These are phyloP conservation scores for Magnusiomyces suaveolens DNA, from an alignment of 1,139 yeast genomes.

Conservation along the genomic window DNA sequence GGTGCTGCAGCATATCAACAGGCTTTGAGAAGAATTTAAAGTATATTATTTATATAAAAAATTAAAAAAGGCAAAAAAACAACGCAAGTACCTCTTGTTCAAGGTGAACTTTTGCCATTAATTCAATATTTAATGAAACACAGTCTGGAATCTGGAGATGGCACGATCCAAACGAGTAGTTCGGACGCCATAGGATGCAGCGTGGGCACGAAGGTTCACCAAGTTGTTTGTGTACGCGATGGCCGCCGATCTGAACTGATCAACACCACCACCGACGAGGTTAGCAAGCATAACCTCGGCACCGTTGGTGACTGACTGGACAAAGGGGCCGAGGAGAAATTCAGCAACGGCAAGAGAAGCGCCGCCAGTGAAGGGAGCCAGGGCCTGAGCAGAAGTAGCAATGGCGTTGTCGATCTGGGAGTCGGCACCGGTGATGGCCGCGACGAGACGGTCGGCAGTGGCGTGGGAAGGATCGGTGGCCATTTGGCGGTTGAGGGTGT, in stretches of 20 bases:
- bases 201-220: neutral
- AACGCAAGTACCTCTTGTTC: too few species aligned
- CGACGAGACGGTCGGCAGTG: slow-evolving; percentile 17
- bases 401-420: slow-evolving; percentile 21
- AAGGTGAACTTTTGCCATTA: too few species aligned
- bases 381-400: slow-evolving; percentile 17
- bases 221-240: neutral
- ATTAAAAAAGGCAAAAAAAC: too few species aligned
- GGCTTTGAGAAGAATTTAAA: too few species aligned
- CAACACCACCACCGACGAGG: slow-evolving; percentile 19
- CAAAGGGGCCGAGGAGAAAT: slow-evolving; percentile 21
- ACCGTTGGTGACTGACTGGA: slow-evolving; percentile 23
- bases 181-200: neutral
- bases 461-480: slow-evolving; percentile 17
- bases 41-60: too few species aligned
- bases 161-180: neutral
- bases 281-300: slow-evolving; percentile 23
- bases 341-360: slow-evolving; percentile 18
- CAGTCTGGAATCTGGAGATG: neutral
- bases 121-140: neutral
- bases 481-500: slow-evolving; percentile 17
- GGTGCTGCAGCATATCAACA: too few species aligned
- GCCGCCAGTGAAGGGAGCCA: slow-evolving; percentile 22
- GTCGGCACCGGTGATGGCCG: slow-evolving; percentile 14
- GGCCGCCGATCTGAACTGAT: slow-evolving; percentile 9